Conservation (phyloP, 2,329 filamentous ascomycete genomes). For the Byssochlamys sp. region DNA sequence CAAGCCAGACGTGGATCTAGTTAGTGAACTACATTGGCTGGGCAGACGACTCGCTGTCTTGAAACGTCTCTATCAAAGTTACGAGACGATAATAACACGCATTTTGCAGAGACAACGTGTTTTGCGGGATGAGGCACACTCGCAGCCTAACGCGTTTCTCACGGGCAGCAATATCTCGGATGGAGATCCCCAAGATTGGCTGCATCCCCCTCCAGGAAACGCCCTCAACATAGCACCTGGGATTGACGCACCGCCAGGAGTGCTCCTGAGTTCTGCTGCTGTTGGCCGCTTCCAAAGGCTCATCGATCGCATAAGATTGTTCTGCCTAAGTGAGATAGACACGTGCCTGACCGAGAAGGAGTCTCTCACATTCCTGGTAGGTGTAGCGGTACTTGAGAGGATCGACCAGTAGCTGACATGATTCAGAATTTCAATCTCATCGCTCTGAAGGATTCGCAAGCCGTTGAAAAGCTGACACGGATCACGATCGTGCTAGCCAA, state of each 20-base stretch:
- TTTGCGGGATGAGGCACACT: slow-evolving; percentile 27
- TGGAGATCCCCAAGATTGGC: slow-evolving; percentile 32
- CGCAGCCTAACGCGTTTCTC: slow-evolving; percentile 10
- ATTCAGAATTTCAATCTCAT: slow-evolving; percentile 66
- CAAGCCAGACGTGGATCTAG: slow-evolving; percentile 35
- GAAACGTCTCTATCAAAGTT: slow-evolving; percentile 53
- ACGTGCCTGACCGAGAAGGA: slow-evolving; percentile 61
- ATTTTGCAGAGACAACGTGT: slow-evolving; percentile 45
- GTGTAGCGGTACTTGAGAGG: slow-evolving; percentile 10
- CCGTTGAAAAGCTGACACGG: slow-evolving; percentile 61
- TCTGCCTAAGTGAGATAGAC: slow-evolving; percentile 55
- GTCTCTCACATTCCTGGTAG: slow-evolving; percentile 57
- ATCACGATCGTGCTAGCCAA: slow-evolving; percentile 65
- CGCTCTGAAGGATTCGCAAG: slow-evolving; percentile 63
- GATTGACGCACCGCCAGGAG: slow-evolving; percentile 25
- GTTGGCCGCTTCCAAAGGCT: slow-evolving; percentile 52
- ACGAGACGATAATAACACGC: slow-evolving; percentile 53
- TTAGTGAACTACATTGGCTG: slow-evolving; percentile 48
- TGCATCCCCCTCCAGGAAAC: slow-evolving; percentile 17
- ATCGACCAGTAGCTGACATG: slow-evolving; percentile 3
- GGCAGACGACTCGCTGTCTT: slow-evolving; percentile 53
- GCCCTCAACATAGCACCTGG: slow-evolving; percentile 12
- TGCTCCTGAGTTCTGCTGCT: slow-evolving; percentile 39
- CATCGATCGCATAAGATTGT: slow-evolving; percentile 51
- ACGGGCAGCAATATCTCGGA: slow-evolving; percentile 16